A percentile compares a stretch with the other conserved stretches of the same genome.
phyloP scores from a whole-genome alignment of 129 eudicot species.

The Helianthus annuus region HanXRQr2.0-SUNRISE NC_035441.2:180606215-180606714 shows the following conservation, averaged over 20 bases:
- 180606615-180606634: not conserved
- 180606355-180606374: constrained; percentile 35
- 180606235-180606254: too few species aligned
- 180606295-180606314: constrained; percentile 5
- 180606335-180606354: constrained; percentile 32
- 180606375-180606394: constrained; percentile 21
- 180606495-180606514: not conserved
- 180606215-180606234: not conserved
- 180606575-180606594: not conserved
- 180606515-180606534: not conserved
- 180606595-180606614: not conserved
- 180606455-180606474: not conserved
- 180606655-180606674: too few species aligned
- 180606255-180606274: not conserved
- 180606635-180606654: too few species aligned
- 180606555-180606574: not conserved
- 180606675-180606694: not conserved
- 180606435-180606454: not conserved
- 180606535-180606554: not conserved
- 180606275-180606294: not conserved
- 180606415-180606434: constrained; percentile 11
- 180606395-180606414: constrained; percentile 14
- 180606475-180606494: not conserved
- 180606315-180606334: not conserved
- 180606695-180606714: not conserved